Evolutionary conservation across 2,329 filamentous ascomycete species (phyloP).

Genomic region (Fusarium humuli): DNA sequence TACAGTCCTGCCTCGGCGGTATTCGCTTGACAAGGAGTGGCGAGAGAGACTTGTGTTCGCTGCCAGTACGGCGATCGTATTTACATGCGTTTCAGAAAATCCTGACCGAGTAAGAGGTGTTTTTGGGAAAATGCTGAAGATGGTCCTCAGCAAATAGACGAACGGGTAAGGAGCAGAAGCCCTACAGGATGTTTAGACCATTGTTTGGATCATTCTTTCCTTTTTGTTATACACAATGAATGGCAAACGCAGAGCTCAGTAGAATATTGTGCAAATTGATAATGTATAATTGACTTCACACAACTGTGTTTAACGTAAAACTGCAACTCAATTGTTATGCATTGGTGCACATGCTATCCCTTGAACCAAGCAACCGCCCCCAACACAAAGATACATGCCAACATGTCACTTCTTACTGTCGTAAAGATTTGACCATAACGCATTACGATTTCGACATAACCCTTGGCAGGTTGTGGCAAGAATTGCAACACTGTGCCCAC

Average conservation of each 20-base stretch:
- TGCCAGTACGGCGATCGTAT: conserved; percentile 74
- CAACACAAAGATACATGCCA: conserved; percentile 81
- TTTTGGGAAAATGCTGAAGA: conserved; percentile 69
- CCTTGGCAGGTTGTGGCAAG: conserved; percentile 72
- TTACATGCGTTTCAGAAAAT: conserved; percentile 74
- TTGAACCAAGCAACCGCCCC: conserved; percentile 65
- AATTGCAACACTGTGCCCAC: conserved; percentile 73
- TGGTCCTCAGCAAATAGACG: conserved; percentile 57
- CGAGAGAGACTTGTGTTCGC: conserved; percentile 75
- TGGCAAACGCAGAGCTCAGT: neutral
- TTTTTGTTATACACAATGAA: neutral
- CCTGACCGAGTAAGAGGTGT: conserved; percentile 74
- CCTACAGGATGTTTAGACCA: neutral
- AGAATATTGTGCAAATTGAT: conserved; percentile 2
- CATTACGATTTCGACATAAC: conserved; percentile 70
- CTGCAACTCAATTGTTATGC: conserved; percentile 17
- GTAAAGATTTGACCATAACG: conserved; percentile 78
- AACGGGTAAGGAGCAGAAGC: neutral
- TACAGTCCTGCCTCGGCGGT: conserved; percentile 78
- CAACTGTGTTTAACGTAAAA: neutral
- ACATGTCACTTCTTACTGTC: conserved; percentile 78
- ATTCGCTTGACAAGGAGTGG: conserved; percentile 72
- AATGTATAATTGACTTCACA: conserved; percentile 26
- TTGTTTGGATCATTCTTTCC: neutral
- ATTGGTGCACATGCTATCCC: conserved; percentile 32